Percentiles rank a stretch among this genome's conserved stretches.
These are phyloP conservation scores for Neltuma alba DNA, from an alignment of 306 rosid genomes.

Conservation along the genomic window DNA sequence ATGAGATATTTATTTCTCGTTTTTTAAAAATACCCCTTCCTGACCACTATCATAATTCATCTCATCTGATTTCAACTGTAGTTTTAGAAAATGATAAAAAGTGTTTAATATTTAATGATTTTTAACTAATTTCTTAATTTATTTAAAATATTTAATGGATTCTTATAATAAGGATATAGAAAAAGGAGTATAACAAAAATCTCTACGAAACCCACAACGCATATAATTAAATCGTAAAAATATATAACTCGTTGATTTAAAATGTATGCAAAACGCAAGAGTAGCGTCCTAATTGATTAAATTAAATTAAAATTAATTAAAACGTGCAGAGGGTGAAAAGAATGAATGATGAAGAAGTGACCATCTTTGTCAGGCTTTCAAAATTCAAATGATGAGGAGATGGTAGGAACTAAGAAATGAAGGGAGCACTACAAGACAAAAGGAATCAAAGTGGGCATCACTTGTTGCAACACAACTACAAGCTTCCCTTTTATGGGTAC, in stretches of 20 bases:
- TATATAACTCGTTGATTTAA: background rate
- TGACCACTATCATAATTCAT: no score
- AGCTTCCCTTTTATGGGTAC: conserved; percentile 21
- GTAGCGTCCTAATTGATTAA: background rate
- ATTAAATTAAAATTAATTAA: background rate
- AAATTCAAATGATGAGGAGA: conserved; percentile 3
- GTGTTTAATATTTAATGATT: no score
- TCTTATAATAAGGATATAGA: no score
- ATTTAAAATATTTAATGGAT: no score
- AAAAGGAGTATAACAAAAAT: background rate
- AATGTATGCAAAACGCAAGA: background rate
- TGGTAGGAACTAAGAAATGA: conserved; percentile 28
- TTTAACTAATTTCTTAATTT: no score
- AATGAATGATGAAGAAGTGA: background rate
- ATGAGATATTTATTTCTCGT: no score
- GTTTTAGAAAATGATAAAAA: no score
- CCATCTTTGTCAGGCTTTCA: conserved; percentile 22
- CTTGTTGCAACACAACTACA: conserved; percentile 45
- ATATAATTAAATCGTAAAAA: background rate
- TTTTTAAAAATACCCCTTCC: no score
- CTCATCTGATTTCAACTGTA: no score
- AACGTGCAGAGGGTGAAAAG: background rate
- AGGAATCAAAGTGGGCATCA: conserved; percentile 43
- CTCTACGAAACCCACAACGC: no score
- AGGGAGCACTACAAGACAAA: conserved; percentile 32